These are phyloP conservation scores for Aspergillus sp. DNA, from an alignment of 2,329 filamentous ascomycete genomes.

Conservation along the genomic window DNA sequence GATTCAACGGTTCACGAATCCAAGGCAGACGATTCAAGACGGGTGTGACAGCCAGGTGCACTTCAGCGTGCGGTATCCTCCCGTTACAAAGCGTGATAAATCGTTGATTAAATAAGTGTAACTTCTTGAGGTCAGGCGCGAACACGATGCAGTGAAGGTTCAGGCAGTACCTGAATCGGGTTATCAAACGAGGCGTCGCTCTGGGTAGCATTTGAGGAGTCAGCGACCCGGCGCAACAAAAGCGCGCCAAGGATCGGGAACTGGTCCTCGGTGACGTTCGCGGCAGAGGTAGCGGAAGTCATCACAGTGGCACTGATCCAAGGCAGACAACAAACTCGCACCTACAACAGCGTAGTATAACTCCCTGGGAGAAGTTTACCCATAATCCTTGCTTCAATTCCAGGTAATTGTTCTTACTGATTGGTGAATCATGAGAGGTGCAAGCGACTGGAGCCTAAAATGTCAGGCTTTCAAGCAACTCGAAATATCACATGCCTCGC, in stretches of 20 bases:
- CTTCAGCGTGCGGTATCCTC: not conserved
- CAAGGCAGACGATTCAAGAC: not conserved
- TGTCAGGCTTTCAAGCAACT: too few species aligned
- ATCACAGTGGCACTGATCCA: too few species aligned
- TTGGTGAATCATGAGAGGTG: too few species aligned
- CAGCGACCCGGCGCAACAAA: conserved; percentile 6
- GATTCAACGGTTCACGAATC: not conserved
- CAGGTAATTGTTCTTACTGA: too few species aligned
- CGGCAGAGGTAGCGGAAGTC: not conserved
- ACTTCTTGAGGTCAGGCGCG: not conserved
- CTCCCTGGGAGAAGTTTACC: too few species aligned
- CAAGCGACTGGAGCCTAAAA: too few species aligned
- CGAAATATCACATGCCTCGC: too few species aligned
- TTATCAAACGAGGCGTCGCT: not conserved
- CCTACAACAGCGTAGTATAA: too few species aligned
- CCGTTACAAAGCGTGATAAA: not conserved
- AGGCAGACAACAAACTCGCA: too few species aligned
- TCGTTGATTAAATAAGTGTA: not conserved
- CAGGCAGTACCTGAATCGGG: not conserved
- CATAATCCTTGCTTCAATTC: too few species aligned
- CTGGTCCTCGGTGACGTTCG: conserved; percentile 1
- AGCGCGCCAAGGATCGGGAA: conserved; percentile 13
- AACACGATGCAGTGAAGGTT: not conserved
- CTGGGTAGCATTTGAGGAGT: conserved; percentile 4
- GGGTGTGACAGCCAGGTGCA: not conserved